Evolutionary conservation across 2,329 filamentous ascomycete species (phyloP), one percentile per base, ranked within the genome.

Genomic region (Trichothecium sympodiale): DNA sequence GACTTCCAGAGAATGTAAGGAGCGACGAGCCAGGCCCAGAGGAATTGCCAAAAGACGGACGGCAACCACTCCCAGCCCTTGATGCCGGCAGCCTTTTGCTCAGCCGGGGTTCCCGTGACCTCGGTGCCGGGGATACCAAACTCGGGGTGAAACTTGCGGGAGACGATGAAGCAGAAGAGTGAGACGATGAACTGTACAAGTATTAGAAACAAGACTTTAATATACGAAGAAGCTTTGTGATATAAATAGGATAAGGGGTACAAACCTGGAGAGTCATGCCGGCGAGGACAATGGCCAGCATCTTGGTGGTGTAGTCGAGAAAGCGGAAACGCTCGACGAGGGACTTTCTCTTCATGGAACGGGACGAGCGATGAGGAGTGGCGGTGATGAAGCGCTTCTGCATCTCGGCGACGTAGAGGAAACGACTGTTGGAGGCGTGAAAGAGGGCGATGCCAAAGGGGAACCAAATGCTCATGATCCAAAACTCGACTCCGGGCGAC

Each of bases 11-110:
- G 59, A 34, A 78, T 57, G 41, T 66, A 59, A 2, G 76, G 74
- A 3, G 75, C 74, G 37, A 72, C 67, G 12, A 74, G 47, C 65
- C 71, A 77, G 5, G 71, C 63, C 74, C 73, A 80, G 39, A 71
- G 51, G 31, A 75, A 61, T 43, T 77, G 75, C 74, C 74, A 80
- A 17, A 75, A 54, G 27, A 77, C 67, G 0, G 73, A 77, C 1
- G 74, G 74, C 60, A 74, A 71, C 79, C 80, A 84, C 59, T 84
- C 80, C 65, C 71, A 78, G 8, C 80, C 79, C 53, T 43, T 66
- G 65, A 27, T 57, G 20, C 35, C 38, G n/a, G 35, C 53, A 16
- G 61, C 56, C 37, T 62, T 61, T 32, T 64, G 56, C 29, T 74
- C 66, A 42, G 66, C 65, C 12, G 65, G 59, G 2, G 69, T 74